Evolutionary conservation across 108 stramenopile species (phyloP).

Genomic region (Stephanodiscus minutulus): DNA sequence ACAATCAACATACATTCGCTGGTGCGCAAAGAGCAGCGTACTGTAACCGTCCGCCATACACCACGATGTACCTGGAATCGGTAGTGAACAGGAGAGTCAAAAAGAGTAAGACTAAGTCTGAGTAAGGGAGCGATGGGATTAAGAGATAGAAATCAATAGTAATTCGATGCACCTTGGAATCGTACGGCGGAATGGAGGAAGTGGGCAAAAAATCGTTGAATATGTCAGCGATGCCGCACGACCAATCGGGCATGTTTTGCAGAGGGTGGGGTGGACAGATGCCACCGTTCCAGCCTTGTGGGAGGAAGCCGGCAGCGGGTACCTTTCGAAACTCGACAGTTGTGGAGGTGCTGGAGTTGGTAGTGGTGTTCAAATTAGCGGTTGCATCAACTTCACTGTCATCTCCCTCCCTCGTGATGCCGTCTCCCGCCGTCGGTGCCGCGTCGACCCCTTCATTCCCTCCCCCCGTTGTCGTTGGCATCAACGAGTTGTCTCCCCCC

Average conservation of each 20-base stretch:
- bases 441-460: not conserved
- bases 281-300: slow-evolving; percentile 70
- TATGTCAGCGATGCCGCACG: slow-evolving; percentile 65
- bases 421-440: slow-evolving; percentile 7
- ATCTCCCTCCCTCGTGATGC: not conserved
- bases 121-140: no score
- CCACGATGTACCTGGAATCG: slow-evolving; percentile 71
- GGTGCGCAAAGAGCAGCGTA: slow-evolving; percentile 69
- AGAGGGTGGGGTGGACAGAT: slow-evolving; percentile 74
- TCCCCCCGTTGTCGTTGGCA: not conserved
- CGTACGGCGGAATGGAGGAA: slow-evolving; percentile 68
- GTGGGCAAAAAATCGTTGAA: slow-evolving; percentile 61
- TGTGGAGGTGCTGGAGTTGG: not conserved
- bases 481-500: slow-evolving; percentile 15
- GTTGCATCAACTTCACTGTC: not conserved
- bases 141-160: no score
- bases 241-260: slow-evolving; percentile 76
- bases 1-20: slow-evolving; percentile 74
- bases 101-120: no score
- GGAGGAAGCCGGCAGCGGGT: slow-evolving; percentile 81
- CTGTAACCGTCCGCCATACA: slow-evolving; percentile 74
- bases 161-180: slow-evolving; percentile 59
- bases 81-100: no score
- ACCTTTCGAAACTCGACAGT: slow-evolving; percentile 25
- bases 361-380: no score